Percentiles rank a stretch among this genome's conserved stretches.
These are phyloP conservation scores for Diospyros lotus DNA, from an alignment of 148 eudicot genomes.

Conservation along the genomic window DNA sequence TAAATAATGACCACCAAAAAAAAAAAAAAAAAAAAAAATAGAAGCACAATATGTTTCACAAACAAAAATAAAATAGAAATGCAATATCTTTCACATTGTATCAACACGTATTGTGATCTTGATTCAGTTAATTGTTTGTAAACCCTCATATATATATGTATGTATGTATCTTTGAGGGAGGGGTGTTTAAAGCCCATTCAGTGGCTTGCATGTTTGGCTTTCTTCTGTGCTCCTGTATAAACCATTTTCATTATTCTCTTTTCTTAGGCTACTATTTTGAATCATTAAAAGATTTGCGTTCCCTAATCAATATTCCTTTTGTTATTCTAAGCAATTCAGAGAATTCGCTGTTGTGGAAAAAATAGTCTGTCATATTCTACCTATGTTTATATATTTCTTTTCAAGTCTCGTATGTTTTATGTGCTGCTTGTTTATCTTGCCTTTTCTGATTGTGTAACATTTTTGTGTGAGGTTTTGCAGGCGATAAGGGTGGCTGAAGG, in stretches of 20 bases:
- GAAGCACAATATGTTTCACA: too few relatives aligned
- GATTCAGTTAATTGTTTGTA: too few relatives aligned
- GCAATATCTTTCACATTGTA: too few relatives aligned
- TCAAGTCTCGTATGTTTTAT: neutral
- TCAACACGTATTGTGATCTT: too few relatives aligned
- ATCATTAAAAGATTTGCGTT: neutral
- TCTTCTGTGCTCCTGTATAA: neutral
- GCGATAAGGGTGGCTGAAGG: slow-evolving; percentile 67
- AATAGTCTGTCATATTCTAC: neutral
- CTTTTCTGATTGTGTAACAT: neutral
- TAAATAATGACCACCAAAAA: too few relatives aligned
- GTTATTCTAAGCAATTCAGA: neutral
- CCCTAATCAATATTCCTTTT: slow-evolving; percentile 3
- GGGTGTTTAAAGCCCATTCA: too few relatives aligned
- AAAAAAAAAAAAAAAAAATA: too few relatives aligned
- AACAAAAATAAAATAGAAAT: too few relatives aligned
- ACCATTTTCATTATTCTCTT: neutral
- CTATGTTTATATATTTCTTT: neutral
- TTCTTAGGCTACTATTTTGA: neutral
- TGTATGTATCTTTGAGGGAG: too few relatives aligned
- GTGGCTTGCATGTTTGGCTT: too few relatives aligned
- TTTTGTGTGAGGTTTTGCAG: slow-evolving; percentile 37
- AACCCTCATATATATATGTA: too few relatives aligned
- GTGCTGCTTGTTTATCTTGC: neutral
- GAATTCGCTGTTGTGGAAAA: neutral